A percentile compares a stretch with the other conserved stretches of the same genome.
Conservation (phyloP, 2,329 filamentous ascomycete genomes). For the Ramichloridium luteum region DNA sequence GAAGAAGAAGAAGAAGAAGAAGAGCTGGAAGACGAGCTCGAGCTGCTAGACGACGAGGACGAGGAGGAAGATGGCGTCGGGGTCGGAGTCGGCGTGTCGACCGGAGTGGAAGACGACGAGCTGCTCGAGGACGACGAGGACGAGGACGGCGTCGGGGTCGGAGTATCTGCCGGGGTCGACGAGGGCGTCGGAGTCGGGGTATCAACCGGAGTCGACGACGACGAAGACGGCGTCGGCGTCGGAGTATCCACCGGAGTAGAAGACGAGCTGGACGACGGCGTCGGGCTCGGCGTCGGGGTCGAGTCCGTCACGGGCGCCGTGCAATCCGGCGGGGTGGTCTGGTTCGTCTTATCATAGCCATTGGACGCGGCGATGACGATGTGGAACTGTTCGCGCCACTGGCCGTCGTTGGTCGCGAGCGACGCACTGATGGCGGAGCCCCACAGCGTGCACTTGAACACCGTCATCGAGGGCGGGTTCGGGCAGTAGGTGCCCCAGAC, state of each 20-base stretch:
- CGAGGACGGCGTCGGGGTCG: neutral
- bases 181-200: neutral
- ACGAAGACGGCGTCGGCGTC: neutral
- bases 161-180: too few relatives aligned
- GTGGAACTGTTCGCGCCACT: constrained; percentile 16
- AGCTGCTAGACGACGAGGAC: too few relatives aligned
- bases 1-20: too few relatives aligned
- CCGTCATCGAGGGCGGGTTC: constrained; percentile 19
- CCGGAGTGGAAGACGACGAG: neutral
- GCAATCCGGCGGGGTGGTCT: constrained; percentile 6
- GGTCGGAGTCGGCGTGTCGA: neutral
- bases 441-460: constrained; percentile 24
- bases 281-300: neutral
- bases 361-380: constrained; percentile 18
- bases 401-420: constrained; percentile 16
- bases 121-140: neutral
- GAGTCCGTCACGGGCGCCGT: constrained; percentile 3
- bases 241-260: neutral
- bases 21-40: too few relatives aligned
- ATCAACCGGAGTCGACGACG: neutral
- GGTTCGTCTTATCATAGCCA: constrained; percentile 20
- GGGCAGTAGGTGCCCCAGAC: constrained; percentile 17
- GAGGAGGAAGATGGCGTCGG: too few relatives aligned
- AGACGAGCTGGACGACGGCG: neutral
- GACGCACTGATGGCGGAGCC: constrained; percentile 20